phyloP scores from a whole-genome alignment of 2,329 filamentous ascomycete species.

The Microdochium bolleyi region DNA sequence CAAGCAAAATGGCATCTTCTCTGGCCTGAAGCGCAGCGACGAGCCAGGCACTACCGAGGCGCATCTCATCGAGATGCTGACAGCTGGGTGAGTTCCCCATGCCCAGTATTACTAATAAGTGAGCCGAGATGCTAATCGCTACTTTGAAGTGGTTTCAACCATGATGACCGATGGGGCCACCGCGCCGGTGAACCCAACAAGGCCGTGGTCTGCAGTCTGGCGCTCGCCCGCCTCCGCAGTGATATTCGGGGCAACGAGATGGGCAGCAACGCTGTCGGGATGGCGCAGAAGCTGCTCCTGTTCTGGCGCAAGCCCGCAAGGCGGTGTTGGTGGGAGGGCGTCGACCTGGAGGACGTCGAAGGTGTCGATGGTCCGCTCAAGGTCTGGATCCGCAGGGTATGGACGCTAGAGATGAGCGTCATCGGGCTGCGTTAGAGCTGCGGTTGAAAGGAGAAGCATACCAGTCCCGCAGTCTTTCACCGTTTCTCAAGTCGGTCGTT shows the following conservation, averaged over 20 bases:
- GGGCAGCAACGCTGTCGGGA: slow-evolving; percentile 76
- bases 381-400: slow-evolving; percentile 96
- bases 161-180: slow-evolving; percentile 92
- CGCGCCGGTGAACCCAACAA: slow-evolving; percentile 97
- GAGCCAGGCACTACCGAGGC: slow-evolving; percentile 95
- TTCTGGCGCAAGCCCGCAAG: slow-evolving; percentile 98
- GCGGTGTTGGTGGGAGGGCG: slow-evolving; percentile 98
- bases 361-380: slow-evolving; percentile 89
- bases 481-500: no score
- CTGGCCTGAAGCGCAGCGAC: slow-evolving; percentile 87
- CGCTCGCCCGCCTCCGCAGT: slow-evolving; percentile 83
- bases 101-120: background rate
- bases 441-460: no score
- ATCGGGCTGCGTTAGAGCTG: slow-evolving; percentile 64
- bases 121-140: slow-evolving; percentile 8
- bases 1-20: slow-evolving; percentile 90
- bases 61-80: slow-evolving; percentile 98
- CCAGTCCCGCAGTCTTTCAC: no score
- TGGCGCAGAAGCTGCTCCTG: slow-evolving; percentile 94
- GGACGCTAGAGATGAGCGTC: slow-evolving; percentile 97
- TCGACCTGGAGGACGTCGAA: slow-evolving; percentile 82
- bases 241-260: slow-evolving; percentile 77
- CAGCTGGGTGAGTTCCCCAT: slow-evolving; percentile 68
- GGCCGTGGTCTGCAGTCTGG: slow-evolving; percentile 94
- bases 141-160: slow-evolving; percentile 75